phyloP scores from a whole-genome alignment of 2,329 filamentous ascomycete species.

The Cytospora paraplurivora region DNA sequence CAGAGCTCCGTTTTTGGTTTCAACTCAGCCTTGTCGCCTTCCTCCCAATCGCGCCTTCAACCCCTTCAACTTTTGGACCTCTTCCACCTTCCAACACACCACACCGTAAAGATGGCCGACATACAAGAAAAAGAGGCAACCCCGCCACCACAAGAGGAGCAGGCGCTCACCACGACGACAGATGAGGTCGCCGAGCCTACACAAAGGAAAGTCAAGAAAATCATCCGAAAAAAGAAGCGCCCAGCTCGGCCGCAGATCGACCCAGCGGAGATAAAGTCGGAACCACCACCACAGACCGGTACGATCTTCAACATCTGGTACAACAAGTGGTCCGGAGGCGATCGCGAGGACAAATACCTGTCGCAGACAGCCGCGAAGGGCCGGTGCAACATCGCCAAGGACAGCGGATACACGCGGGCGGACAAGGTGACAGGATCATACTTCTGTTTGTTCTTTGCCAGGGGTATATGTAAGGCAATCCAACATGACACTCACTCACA shows the following conservation, averaged over 20 bases:
- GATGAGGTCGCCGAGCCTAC: constrained; percentile 51
- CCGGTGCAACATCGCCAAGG: constrained; percentile 82
- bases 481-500: not conserved
- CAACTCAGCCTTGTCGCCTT: constrained; percentile 14
- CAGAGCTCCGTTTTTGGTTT: constrained; percentile 13
- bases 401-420: constrained; percentile 76
- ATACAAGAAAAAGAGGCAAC: constrained; percentile 17
- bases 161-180: constrained; percentile 42
- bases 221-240: constrained; percentile 86
- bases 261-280: constrained; percentile 75
- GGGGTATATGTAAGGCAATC: constrained; percentile 65
- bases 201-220: constrained; percentile 78
- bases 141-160: constrained; percentile 32
- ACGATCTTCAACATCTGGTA: constrained; percentile 99
- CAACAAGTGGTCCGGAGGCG: constrained; percentile 96
- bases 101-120: constrained; percentile 33
- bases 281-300: constrained; percentile 88
- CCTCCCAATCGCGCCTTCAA: not conserved
- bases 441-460: constrained; percentile 90
- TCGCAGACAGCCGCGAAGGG: constrained; percentile 80
- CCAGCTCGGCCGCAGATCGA: constrained; percentile 92
- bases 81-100: not conserved
- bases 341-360: constrained; percentile 88
- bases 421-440: constrained; percentile 78
- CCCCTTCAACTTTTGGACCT: not conserved